Percentiles rank a stretch among this genome's conserved stretches.
Conservation (phyloP, 176 grass and related monocot species). For the Musa acuminata region DNA sequence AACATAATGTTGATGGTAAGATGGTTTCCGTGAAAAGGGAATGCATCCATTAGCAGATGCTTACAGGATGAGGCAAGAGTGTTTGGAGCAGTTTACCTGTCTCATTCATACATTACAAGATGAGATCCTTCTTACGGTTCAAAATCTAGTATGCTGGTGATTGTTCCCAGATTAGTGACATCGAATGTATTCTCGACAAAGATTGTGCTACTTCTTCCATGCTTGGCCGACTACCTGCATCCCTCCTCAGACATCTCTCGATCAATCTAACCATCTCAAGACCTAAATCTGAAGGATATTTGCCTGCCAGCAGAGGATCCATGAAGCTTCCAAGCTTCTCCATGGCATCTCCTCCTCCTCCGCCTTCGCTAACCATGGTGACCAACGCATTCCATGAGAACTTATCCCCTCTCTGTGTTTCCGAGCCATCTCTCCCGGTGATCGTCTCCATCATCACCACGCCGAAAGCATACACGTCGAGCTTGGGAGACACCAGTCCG, state of each 20-base stretch:
- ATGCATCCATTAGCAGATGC: too few species aligned
- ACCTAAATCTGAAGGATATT: constrained; percentile 29
- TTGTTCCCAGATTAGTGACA: constrained; percentile 23
- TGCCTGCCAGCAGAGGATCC: constrained; percentile 43
- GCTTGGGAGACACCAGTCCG: constrained; percentile 48
- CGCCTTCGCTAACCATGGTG: constrained; percentile 1
- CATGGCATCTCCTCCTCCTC: constrained; percentile 5
- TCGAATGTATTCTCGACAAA: constrained; percentile 28
- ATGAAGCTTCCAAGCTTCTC: constrained; percentile 42
- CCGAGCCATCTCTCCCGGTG: constrained; percentile 31
- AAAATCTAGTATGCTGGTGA: background rate
- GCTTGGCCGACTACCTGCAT: constrained; percentile 27
- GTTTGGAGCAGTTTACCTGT: too few species aligned
- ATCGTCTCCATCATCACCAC: constrained; percentile 66
- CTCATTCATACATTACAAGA: too few species aligned
- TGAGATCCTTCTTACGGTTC: too few species aligned
- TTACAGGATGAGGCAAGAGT: too few species aligned
- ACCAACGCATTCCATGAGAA: background rate
- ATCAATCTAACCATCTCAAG: constrained; percentile 36
- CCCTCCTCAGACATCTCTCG: constrained; percentile 35
- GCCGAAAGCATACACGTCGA: constrained; percentile 70
- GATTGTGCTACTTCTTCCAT: constrained; percentile 48
- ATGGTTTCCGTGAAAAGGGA: too few species aligned
- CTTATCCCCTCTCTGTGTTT: background rate
- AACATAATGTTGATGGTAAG: too few species aligned